These are phyloP conservation scores for Calonectria hongkongensis DNA, from an alignment of 2,329 filamentous ascomycete species.

Conservation along the genomic window DNA sequence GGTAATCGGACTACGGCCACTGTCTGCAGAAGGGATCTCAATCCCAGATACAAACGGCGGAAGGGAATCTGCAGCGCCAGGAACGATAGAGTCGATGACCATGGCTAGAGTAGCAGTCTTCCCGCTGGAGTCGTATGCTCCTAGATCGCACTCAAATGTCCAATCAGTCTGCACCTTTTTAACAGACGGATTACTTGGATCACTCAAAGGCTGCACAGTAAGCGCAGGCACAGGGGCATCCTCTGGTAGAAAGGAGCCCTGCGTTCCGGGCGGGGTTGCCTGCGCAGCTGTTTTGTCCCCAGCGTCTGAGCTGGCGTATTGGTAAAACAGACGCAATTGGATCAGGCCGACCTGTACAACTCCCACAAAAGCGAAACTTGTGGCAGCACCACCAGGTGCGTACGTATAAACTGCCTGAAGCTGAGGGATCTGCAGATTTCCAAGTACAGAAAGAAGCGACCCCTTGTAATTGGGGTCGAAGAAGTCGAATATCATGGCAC, in stretches of 20 bases:
- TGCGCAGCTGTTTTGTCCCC: not conserved
- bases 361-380: not conserved
- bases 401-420: not conserved
- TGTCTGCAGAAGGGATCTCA: not conserved
- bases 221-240: not conserved
- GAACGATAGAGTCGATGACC: not conserved
- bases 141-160: not conserved
- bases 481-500: slow-evolving; percentile 2
- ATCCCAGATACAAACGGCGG: not conserved
- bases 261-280: not conserved
- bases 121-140: not conserved
- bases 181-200: not conserved
- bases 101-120: not conserved
- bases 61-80: not conserved
- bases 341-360: not conserved
- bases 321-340: slow-evolving; percentile 1
- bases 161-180: not conserved
- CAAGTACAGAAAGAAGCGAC: slow-evolving; percentile 2
- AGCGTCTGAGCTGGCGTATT: not conserved
- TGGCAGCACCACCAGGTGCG: not conserved
- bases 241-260: not conserved
- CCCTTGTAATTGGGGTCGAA: not conserved
- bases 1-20: not conserved
- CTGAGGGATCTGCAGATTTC: not conserved
- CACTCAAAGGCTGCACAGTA: not conserved